Evolutionary conservation across 2,329 filamentous ascomycete genomes (phyloP).

Genomic region (Phoma sp.): DNA sequence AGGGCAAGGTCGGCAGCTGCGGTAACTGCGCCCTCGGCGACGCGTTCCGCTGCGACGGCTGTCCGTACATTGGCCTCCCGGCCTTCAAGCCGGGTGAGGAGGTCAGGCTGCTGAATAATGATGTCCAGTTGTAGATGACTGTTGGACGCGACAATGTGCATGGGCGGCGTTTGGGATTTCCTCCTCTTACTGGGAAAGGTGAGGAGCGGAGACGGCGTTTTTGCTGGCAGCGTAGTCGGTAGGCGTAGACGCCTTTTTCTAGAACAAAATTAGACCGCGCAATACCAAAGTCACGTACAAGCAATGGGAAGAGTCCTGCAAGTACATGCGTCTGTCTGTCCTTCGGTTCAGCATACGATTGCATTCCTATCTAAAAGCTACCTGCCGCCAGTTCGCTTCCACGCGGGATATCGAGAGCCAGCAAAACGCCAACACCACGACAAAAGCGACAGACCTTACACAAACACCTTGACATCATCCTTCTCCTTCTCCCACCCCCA

Average conservation of each 20-base stretch:
- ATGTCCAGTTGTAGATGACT: conserved; percentile 72
- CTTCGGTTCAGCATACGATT: background rate
- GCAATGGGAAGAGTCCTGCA: background rate
- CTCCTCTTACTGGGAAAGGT: background rate
- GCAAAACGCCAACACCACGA: background rate
- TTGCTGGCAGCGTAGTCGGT: no score
- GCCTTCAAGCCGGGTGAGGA: conserved; percentile 98
- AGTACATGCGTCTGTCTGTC: background rate
- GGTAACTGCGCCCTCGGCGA: conserved; percentile 94
- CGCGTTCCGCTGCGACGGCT: conserved; percentile 70
- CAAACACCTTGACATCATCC: conserved; percentile 31
- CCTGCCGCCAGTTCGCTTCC: background rate
- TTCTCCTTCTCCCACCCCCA: conserved; percentile 25
- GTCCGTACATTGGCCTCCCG: conserved; percentile 88
- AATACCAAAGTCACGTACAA: background rate
- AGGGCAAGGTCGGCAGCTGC: conserved; percentile 94
- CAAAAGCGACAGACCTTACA: conserved; percentile 14
- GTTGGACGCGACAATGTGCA: background rate
- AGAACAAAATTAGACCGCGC: background rate
- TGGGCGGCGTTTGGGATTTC: conserved; percentile 13
- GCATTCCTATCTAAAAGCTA: background rate
- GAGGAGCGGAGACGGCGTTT: background rate
- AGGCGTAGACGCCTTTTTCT: background rate
- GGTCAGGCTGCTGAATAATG: conserved; percentile 84
- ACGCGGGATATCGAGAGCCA: conserved; percentile 7